Conservation (phyloP, 352 stramenopile genomes). For the Globisporangium okanoganense region DNA sequence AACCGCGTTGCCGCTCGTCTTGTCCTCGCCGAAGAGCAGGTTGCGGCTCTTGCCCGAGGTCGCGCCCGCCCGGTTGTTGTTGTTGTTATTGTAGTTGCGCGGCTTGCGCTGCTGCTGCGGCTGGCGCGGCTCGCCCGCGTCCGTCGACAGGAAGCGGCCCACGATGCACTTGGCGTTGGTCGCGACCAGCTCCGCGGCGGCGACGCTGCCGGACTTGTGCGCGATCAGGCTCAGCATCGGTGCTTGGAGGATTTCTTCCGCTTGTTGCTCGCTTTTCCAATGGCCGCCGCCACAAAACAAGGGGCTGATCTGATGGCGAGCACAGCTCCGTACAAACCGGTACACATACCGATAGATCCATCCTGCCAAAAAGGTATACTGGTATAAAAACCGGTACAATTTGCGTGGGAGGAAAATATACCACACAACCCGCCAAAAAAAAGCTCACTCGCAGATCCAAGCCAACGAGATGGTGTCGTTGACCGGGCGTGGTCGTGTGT, state of each 20-base stretch:
- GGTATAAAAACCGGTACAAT: too few relatives aligned
- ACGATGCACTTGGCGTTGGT: constrained; percentile 17
- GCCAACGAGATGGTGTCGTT: not conserved
- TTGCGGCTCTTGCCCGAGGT: constrained; percentile 23
- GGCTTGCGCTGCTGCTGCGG: constrained; percentile 25
- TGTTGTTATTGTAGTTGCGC: constrained; percentile 8
- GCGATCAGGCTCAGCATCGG: constrained; percentile 19
- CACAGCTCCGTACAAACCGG: not conserved
- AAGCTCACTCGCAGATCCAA: not conserved
- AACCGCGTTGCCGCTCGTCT: constrained; percentile 14
- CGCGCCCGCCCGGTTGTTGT: constrained; percentile 2
- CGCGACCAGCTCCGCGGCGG: constrained; percentile 14
- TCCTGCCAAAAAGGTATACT: too few relatives aligned
- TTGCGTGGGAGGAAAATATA: too few relatives aligned
- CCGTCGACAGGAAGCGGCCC: constrained; percentile 13
- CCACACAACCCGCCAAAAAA: too few relatives aligned
- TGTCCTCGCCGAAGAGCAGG: constrained; percentile 28
- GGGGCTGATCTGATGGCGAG: not conserved
- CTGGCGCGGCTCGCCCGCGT: constrained; percentile 12
- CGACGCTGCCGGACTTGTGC: constrained; percentile 7
- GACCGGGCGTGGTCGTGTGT: not conserved
- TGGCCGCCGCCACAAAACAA: constrained; percentile 9
- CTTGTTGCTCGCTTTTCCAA: not conserved
- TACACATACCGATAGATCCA: not conserved
- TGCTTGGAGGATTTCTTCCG: not conserved